Conservation (phyloP, 805 yeast species). For the Monosporozyma solicola region DNA sequence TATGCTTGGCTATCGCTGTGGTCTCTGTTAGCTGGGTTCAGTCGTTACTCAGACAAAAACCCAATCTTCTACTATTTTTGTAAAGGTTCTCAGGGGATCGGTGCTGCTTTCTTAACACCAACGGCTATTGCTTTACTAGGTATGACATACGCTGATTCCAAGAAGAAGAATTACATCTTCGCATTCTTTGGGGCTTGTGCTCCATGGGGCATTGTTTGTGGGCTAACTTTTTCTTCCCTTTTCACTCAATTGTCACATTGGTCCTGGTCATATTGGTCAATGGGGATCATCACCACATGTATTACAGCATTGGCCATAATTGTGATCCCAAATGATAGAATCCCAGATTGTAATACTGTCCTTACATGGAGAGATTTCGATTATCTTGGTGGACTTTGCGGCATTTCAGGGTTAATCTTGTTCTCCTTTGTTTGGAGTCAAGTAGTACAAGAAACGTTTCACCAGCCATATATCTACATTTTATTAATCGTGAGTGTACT, state of each 20-base stretch:
- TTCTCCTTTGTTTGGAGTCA: slow-evolving; percentile 59
- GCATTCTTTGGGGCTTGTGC: slow-evolving; percentile 52
- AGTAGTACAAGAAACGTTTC: slow-evolving; percentile 60
- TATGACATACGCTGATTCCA: slow-evolving; percentile 27
- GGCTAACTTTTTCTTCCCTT: slow-evolving; percentile 43
- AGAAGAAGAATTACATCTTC: slow-evolving; percentile 45
- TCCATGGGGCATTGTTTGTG: slow-evolving; percentile 52
- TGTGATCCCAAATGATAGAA: slow-evolving; percentile 20
- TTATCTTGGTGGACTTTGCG: slow-evolving; percentile 39
- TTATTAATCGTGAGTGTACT: slow-evolving; percentile 41
- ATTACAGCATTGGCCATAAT: slow-evolving; percentile 29
- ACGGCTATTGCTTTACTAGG: slow-evolving; percentile 44
- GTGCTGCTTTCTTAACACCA: slow-evolving; percentile 54
- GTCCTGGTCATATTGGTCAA: slow-evolving; percentile 52
- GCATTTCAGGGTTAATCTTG: slow-evolving; percentile 45
- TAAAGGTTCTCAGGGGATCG: slow-evolving; percentile 58
- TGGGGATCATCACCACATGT: slow-evolving; percentile 33
- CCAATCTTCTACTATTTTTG: slow-evolving; percentile 25
- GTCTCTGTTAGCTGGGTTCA: slow-evolving; percentile 54
- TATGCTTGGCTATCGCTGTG: slow-evolving; percentile 49
- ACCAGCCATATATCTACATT: slow-evolving; percentile 40
- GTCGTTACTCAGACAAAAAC: slow-evolving; percentile 14
- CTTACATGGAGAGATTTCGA: slow-evolving; percentile 20
- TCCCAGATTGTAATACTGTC: not conserved
- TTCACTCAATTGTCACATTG: slow-evolving; percentile 40